Evolutionary conservation across 2,329 filamentous ascomycete genomes (phyloP), one percentile per base, ranked within the genome.

Genomic region (Ploettnerulaceae sp.): DNA sequence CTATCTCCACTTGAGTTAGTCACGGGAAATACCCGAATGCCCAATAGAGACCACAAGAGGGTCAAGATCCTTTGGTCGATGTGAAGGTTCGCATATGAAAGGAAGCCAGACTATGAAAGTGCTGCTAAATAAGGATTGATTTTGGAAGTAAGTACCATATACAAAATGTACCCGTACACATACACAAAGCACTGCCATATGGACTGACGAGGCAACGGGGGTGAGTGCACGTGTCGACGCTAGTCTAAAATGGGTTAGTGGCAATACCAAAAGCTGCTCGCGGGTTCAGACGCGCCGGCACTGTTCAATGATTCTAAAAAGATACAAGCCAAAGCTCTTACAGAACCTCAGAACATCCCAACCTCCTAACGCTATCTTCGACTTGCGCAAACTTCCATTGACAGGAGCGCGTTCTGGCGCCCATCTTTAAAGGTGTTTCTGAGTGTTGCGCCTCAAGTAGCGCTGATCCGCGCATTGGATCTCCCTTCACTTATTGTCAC

Each of bases 381-480:
- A 6, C 15, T 21, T 44, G 40, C 40, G 32, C 31, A 44, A 36
- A 22, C 7, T 5, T 21, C 12, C 1, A 14, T 24, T 28, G n/a
- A 20, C 17, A 17, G 12, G 8, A 17, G 40, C 29, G 40, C 31
- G 24, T 9, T 25, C 21, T 21, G 11, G 3, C 9, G 7, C 5
- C 7, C 7, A 28, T 25, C 14, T 35, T 21, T 7, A 15, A 14
- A 14, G 14, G 15, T 15, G 11, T 20, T 20, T 17, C 38, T 20
- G 20, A 37, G 17, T 36, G 5, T 29, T 45, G 47, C 43, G 47
- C 47, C 8, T 29, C 12, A 11, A 17, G 21, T 21, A 22, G 15
- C 32, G n/a, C 21, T 7, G 7, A 9, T 45, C 38, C 35, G 50
- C 54, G 51, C 54, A 53, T 53, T 44, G 45, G 26, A 47, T 35